These are phyloP conservation scores for Suillus hirtellus DNA, from an alignment of 768 basidiomycete genomes.

Conservation along the genomic window DNA sequence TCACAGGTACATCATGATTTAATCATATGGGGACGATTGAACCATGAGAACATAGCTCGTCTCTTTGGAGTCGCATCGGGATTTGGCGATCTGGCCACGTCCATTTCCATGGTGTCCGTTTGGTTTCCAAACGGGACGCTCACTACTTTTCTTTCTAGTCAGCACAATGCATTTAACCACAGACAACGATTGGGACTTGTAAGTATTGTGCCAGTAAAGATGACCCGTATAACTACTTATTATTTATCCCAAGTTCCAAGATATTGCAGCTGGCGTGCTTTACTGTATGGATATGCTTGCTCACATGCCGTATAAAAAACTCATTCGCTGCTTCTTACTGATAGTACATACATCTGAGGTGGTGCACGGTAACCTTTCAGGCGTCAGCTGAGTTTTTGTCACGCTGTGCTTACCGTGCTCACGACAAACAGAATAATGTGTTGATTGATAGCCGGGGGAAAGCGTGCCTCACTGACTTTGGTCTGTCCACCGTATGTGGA, in stretches of 20 bases:
- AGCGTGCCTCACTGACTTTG: constrained; percentile 36
- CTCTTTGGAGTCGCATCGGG: constrained; percentile 27
- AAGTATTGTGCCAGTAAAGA: not conserved
- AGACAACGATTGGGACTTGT: not conserved
- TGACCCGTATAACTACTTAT: not conserved
- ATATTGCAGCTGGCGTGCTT: constrained; percentile 7
- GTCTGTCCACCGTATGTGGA: constrained; percentile 22
- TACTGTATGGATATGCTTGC: constrained; percentile 8
- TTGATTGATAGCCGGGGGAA: constrained; percentile 32
- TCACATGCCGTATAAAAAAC: not conserved
- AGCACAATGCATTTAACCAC: not conserved
- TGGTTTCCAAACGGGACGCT: constrained; percentile 32
- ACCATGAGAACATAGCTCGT: constrained; percentile 27
- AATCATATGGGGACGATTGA: constrained; percentile 27
- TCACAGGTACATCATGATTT: constrained; percentile 24
- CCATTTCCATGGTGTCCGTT: constrained; percentile 29
- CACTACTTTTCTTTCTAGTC: constrained; percentile 17
- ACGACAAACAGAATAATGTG: constrained; percentile 29
- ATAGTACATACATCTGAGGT: not conserved
- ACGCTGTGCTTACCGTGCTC: not conserved
- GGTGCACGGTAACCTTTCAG: constrained; percentile 32
- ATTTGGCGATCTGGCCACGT: constrained; percentile 21
- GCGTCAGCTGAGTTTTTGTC: constrained; percentile 15
- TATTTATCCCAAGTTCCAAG: not conserved
- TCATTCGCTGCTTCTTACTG: not conserved